Conservation (phyloP, 176 grass and related monocot genomes). For the Aegilops speltoides region DNA sequence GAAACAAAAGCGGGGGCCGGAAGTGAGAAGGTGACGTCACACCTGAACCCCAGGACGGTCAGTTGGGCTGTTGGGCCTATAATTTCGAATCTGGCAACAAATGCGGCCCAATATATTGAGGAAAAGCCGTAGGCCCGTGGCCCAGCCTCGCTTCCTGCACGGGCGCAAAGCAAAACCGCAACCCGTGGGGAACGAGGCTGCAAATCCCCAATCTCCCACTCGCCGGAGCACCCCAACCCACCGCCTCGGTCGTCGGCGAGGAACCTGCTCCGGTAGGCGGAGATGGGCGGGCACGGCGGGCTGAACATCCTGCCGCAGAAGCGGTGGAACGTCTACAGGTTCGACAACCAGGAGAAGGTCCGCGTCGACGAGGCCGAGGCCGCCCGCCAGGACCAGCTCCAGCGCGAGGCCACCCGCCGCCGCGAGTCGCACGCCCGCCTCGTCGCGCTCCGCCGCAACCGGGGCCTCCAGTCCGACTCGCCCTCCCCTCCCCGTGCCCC, state of each 20-base stretch:
- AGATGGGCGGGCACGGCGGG: conserved; percentile 91
- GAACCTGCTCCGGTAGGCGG: not conserved
- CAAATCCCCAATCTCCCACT: conserved; percentile 1
- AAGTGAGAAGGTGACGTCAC: conserved; percentile 10
- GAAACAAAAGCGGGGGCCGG: not conserved
- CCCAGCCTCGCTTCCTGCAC: not conserved
- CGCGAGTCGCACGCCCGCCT: conserved; percentile 71
- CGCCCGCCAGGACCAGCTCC: conserved; percentile 84
- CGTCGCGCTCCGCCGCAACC: conserved; percentile 54
- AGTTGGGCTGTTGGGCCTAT: not conserved
- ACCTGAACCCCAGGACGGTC: conserved; percentile 3
- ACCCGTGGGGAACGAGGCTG: not conserved
- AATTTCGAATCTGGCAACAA: not conserved
- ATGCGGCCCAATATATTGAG: not conserved
- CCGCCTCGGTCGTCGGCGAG: not conserved
- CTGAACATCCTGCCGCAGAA: conserved; percentile 98
- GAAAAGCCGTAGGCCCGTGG: not conserved
- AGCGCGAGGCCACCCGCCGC: conserved; percentile 75
- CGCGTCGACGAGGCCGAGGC: conserved; percentile 76
- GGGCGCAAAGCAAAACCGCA: not conserved
- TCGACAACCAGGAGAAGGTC: conserved; percentile 97
- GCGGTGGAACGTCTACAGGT: conserved; percentile 98
- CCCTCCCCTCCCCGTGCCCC: not conserved
- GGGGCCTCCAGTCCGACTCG: conserved; percentile 33
- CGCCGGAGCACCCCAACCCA: not conserved